phyloP scores from a whole-genome alignment of 2,329 filamentous ascomycete genomes.

The Akanthomyces muscarius region DNA sequence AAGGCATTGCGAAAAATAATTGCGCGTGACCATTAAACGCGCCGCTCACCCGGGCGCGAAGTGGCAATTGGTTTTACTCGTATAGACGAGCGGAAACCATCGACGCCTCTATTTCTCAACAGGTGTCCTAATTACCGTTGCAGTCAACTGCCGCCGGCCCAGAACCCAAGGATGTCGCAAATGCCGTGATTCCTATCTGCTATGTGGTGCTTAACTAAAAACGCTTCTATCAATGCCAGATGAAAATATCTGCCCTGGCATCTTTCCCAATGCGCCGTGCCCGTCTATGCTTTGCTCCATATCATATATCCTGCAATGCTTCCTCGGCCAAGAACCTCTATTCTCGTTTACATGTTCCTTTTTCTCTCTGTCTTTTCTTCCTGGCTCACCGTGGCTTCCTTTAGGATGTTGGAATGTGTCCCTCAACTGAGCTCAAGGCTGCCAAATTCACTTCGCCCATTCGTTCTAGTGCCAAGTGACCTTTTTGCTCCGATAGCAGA shows the following conservation, averaged over 20 bases:
- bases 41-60: too few species aligned
- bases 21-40: too few species aligned
- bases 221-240: slow-evolving; percentile 15
- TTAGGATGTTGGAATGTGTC: slow-evolving; percentile 39
- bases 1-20: too few species aligned
- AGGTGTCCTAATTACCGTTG: not conserved
- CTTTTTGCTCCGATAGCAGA: slow-evolving; percentile 49
- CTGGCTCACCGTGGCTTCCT: not conserved
- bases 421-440: slow-evolving; percentile 50
- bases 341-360: not conserved
- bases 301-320: slow-evolving; percentile 17
- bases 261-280: slow-evolving; percentile 12
- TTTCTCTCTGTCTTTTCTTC: not conserved
- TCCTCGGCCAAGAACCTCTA: not conserved
- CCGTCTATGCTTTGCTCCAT: slow-evolving; percentile 16
- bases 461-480: slow-evolving; percentile 32
- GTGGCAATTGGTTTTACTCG: too few species aligned
- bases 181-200: not conserved
- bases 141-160: not conserved
- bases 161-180: not conserved
- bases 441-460: slow-evolving; percentile 54
- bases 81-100: not conserved
- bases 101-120: not conserved
- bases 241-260: slow-evolving; percentile 8
- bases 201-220: slow-evolving; percentile 1